phyloP scores from a whole-genome alignment of 208 protist species.

The Trypanosoma rangeli region DNA sequence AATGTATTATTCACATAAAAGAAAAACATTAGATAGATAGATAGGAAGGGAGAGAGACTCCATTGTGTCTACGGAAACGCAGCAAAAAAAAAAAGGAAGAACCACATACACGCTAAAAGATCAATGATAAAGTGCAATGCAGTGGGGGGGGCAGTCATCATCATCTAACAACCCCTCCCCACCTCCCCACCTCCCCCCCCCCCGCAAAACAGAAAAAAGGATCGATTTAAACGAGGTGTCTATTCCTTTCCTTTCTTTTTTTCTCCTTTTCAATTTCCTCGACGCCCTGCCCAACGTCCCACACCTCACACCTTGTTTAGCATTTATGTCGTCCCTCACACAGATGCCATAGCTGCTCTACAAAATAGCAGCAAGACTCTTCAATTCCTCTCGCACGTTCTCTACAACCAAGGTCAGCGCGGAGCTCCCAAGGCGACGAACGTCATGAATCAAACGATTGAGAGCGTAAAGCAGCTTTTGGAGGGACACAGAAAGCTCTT shows the following conservation, averaged over 20 bases:
- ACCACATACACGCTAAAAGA: background rate
- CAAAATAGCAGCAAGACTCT: slow-evolving; percentile 11
- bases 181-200: no score
- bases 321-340: background rate
- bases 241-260: background rate
- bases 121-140: no score
- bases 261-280: no score
- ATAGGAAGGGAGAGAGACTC: background rate
- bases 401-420: slow-evolving; percentile 22
- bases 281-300: no score
- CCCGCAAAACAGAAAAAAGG: background rate
- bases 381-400: slow-evolving; percentile 23
- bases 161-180: no score
- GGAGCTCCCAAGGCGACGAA: slow-evolving; percentile 29
- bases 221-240: background rate
- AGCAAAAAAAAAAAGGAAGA: background rate
- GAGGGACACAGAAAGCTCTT: slow-evolving; percentile 32
- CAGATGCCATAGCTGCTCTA: slow-evolving; percentile 3
- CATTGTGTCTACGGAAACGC: background rate
- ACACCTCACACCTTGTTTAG: background rate
- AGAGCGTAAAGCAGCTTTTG: slow-evolving; percentile 53
- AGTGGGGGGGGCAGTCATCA: no score
- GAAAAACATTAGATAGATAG: background rate
- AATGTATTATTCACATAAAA: background rate
- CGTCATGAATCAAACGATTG: slow-evolving; percentile 22